A percentile compares a stretch with the other conserved stretches of the same genome.
Conservation (phyloP, 2,329 filamentous ascomycete genomes). For the Neopestalotiopsis sp. region DNA sequence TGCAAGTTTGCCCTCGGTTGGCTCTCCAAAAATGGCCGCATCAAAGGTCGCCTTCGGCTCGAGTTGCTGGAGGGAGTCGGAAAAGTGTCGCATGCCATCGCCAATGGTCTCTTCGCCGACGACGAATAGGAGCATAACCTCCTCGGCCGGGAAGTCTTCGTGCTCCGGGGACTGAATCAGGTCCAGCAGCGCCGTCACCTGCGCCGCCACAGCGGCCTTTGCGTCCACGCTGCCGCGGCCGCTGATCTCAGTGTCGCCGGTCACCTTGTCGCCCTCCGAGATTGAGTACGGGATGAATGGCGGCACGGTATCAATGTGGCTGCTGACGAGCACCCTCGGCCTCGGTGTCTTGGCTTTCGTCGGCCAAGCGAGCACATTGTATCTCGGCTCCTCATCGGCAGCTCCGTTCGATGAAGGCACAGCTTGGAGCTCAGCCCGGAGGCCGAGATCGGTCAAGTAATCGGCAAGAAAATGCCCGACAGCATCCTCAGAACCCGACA, state of each 20-base stretch:
- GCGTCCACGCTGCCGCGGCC: conserved; percentile 79
- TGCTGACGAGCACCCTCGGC: conserved; percentile 71
- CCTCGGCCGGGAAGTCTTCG: conserved; percentile 45
- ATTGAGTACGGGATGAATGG: conserved; percentile 74
- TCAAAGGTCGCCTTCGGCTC: conserved; percentile 51
- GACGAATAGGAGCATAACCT: conserved; percentile 68
- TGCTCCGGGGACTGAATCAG: conserved; percentile 46
- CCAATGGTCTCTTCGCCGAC: conserved; percentile 86
- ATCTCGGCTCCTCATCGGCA: conserved; percentile 49
- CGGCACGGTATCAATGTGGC: conserved; percentile 83
- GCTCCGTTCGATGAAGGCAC: conserved; percentile 42
- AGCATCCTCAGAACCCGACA: conserved; percentile 70
- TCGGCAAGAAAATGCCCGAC: conserved; percentile 72
- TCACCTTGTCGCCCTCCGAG: conserved; percentile 46
- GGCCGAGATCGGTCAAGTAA: conserved; percentile 62
- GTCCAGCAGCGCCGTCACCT: conserved; percentile 70
- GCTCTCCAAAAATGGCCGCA: conserved; percentile 89
- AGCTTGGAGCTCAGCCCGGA: conserved; percentile 48
- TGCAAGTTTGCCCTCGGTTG: conserved; percentile 86
- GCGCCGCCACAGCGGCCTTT: conserved; percentile 74
- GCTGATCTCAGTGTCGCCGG: conserved; percentile 61
- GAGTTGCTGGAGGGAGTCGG: conserved; percentile 37
- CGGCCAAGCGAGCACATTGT: conserved; percentile 78
- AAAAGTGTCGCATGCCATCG: conserved; percentile 75
- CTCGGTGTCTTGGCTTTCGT: conserved; percentile 51